Base-by-base conservation (phyloP, 176 grass and related monocot genomes). In the Dactylis glomerata region DNA sequence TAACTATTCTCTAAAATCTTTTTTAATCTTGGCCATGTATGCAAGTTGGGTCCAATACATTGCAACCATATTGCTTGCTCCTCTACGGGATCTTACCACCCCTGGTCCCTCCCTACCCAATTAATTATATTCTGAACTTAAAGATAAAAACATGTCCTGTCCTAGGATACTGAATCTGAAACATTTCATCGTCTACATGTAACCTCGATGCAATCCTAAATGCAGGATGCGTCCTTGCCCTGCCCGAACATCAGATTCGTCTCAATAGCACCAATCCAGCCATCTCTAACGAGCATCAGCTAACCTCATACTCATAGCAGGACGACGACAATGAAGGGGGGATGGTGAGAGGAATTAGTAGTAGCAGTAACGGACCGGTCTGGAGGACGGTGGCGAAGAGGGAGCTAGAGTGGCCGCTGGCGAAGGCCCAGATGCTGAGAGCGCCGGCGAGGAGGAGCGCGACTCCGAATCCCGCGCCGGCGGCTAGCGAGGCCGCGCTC, bases 391-490 rank as follows among this genome's bases (percentile, higher is more conserved):
- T 71, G 75, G 91, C 88, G 30, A 92, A 78, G 79, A 84, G 76
- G 76, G 89, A 84, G 54, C 55, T 64, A 46, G 91, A 88, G 28
- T 92, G 76, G 10, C 76, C 84, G 6, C 81, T 69, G 26, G 79
- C 73, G 82, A 89, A 95, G 71, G 89, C 82, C 86, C 79, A 88
- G 70, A 89, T 80, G 87, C 92, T 95, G 66, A 94, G 81, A 56
- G 87, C 86, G 12, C 92, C 95, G 24, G 92, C 87, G 34, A 94
- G 85, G 87, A 97, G 87, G 15, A 95, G 92, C 27, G 88, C 79
- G 30, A 57, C 65, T 49, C 92, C 95, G 37, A 93, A 88, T 20
- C 91, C 92, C 8, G 19, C 79, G 5, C 92, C 95, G 11, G 86
- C 89, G 1, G 92, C 92, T 41, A 97, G 87, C 27, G 95, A 97